These are phyloP conservation scores for Penstemon barbatus DNA, from an alignment of 257 asterid genomes.

Conservation along the genomic window DNA sequence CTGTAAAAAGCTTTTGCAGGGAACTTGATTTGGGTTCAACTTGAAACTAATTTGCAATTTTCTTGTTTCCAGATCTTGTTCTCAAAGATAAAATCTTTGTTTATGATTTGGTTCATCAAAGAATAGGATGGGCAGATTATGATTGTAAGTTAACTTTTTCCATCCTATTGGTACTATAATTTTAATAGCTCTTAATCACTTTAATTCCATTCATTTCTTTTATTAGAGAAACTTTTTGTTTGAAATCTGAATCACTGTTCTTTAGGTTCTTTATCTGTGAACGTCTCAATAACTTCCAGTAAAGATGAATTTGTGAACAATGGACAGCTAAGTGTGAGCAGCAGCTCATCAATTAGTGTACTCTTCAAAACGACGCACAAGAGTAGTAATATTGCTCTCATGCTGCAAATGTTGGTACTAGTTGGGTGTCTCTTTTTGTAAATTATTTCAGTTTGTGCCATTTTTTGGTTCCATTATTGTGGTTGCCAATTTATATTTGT, in stretches of 20 bases:
- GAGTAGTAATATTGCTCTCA: slow-evolving; percentile 23
- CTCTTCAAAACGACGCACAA: slow-evolving; percentile 18
- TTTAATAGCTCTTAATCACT: not conserved
- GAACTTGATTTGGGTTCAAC: slow-evolving; percentile 6
- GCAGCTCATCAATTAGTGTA: slow-evolving; percentile 42
- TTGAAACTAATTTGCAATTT: slow-evolving; percentile 19
- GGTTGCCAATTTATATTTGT: slow-evolving; percentile 30
- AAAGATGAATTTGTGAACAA: slow-evolving; percentile 72
- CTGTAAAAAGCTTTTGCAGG: not conserved
- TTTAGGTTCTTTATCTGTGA: slow-evolving; percentile 81
- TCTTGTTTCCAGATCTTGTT: slow-evolving; percentile 62
- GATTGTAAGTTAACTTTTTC: slow-evolving; percentile 59
- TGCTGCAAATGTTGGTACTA: slow-evolving; percentile 29
- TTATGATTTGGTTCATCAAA: slow-evolving; percentile 80
- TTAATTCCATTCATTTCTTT: not conserved
- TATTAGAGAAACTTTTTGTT: not conserved
- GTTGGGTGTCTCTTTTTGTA: slow-evolving; percentile 45
- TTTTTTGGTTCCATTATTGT: slow-evolving; percentile 9
- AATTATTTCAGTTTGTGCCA: slow-evolving; percentile 11
- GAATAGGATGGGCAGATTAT: slow-evolving; percentile 86
- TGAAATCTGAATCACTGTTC: not conserved
- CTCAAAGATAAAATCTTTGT: slow-evolving; percentile 81
- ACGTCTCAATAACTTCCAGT: slow-evolving; percentile 74
- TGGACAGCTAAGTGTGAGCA: slow-evolving; percentile 65
- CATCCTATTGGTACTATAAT: not conserved